Evolutionary conservation across 2,329 filamentous ascomycete species (phyloP).

Genomic region (Stemphylium vesicarium): DNA sequence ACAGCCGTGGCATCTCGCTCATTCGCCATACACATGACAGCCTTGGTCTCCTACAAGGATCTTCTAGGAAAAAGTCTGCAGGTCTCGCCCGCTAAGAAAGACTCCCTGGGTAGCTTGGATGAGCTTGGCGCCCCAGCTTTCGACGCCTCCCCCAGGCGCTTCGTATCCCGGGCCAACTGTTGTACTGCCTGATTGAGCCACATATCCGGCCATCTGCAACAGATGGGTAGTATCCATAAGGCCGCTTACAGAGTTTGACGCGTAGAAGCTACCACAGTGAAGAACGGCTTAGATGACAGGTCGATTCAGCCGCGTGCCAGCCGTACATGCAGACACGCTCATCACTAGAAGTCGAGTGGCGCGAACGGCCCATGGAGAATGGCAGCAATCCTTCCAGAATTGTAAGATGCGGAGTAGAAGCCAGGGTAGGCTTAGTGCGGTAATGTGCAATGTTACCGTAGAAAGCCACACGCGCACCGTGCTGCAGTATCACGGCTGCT

Average conservation of each 20-base stretch:
- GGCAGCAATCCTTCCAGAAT: slow-evolving; percentile 41
- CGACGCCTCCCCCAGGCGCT: slow-evolving; percentile 29
- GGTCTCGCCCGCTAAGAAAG: slow-evolving; percentile 25
- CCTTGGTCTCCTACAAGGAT: slow-evolving; percentile 28
- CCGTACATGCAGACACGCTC: slow-evolving; percentile 14
- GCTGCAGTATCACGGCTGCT: slow-evolving; percentile 41
- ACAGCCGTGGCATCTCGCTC: slow-evolving; percentile 24
- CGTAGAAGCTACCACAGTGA: background rate
- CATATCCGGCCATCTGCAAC: slow-evolving; percentile 18
- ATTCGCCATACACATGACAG: slow-evolving; percentile 32
- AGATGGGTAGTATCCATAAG: slow-evolving; percentile 9
- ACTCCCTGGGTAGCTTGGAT: slow-evolving; percentile 31
- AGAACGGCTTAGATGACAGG: slow-evolving; percentile 6
- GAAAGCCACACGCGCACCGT: slow-evolving; percentile 37
- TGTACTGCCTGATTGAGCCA: slow-evolving; percentile 31
- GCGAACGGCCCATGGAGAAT: slow-evolving; percentile 22
- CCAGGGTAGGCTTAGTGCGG: slow-evolving; percentile 34
- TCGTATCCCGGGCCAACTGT: slow-evolving; percentile 41
- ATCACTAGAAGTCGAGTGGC: slow-evolving; percentile 12
- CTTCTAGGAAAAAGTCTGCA: slow-evolving; percentile 29
- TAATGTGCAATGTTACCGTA: slow-evolving; percentile 44
- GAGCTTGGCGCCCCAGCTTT: slow-evolving; percentile 42
- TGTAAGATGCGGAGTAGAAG: slow-evolving; percentile 38
- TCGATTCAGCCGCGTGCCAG: slow-evolving; percentile 21
- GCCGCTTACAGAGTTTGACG: slow-evolving; percentile 8